A percentile compares a stretch with the other conserved stretches of the same genome.
phyloP scores from a whole-genome alignment of 306 rosid species.

The Inga leiocalycina region DNA sequence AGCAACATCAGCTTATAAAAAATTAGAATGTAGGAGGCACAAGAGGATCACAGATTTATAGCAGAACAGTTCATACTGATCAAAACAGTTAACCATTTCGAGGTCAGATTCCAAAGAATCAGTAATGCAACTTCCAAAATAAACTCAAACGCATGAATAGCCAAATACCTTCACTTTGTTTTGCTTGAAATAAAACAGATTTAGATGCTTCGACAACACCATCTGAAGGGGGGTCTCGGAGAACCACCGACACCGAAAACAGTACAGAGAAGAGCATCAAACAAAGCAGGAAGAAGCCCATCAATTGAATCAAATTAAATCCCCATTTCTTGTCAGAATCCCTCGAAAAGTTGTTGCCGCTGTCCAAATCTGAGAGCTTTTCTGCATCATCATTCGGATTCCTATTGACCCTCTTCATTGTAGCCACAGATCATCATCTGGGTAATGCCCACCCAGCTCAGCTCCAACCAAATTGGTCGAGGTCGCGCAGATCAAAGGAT shows the following conservation, averaged over 20 bases:
- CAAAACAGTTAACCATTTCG: neutral
- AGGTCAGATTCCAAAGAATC: neutral
- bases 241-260: constrained; percentile 72
- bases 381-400: constrained; percentile 29
- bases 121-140: neutral
- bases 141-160: neutral
- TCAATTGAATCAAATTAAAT: constrained; percentile 49
- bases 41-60: neutral
- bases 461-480: neutral
- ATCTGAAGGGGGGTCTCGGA: constrained; percentile 82
- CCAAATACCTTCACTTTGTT: constrained; percentile 45
- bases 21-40: neutral
- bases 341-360: constrained; percentile 30
- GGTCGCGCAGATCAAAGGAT: neutral
- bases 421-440: constrained; percentile 44
- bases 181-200: constrained; percentile 29
- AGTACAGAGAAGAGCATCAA: constrained; percentile 69
- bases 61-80: neutral
- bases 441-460: constrained; percentile 1
- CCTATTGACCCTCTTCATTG: constrained; percentile 63
- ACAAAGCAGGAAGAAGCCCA: constrained; percentile 63
- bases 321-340: constrained; percentile 43
- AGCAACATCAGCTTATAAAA: neutral
- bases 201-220: constrained; percentile 45
- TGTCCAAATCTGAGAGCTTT: constrained; percentile 36